Percentiles rank a stretch among this genome's conserved stretches.
These are phyloP conservation scores for Dacryopinax primogenitus DNA, from an alignment of 768 basidiomycete genomes.

Conservation along the genomic window DNA sequence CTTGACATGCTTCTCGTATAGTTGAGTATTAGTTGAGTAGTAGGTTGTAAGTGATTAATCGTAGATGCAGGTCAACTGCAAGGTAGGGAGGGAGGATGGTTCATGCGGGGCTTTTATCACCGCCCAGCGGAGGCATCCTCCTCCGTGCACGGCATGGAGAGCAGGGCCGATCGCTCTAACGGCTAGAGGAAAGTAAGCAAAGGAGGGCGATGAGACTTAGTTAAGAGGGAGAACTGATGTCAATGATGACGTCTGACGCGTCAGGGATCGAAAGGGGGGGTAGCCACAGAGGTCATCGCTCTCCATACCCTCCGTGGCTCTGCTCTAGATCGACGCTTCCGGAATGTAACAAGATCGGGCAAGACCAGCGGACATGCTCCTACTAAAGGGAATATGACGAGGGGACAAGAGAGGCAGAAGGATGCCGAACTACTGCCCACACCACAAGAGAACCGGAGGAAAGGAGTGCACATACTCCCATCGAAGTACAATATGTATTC, in stretches of 20 bases:
- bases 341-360: no score
- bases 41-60: neutral
- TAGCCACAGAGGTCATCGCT: neutral
- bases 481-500: no score
- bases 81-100: neutral
- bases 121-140: neutral
- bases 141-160: neutral
- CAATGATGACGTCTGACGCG: slow-evolving; percentile 8
- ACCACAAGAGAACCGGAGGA: no score
- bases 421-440: no score
- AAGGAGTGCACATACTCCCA: no score
- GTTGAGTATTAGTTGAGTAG: neutral
- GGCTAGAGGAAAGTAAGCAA: neutral
- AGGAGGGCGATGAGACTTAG: neutral
- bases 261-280: neutral
- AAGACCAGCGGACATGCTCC: no score
- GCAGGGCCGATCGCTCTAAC: no score
- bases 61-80: neutral
- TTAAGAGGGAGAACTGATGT: neutral
- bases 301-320: neutral
- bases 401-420: no score
- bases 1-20: slow-evolving; percentile 29
- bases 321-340: no score
- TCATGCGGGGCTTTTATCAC: neutral
- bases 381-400: no score